Conservation (phyloP, 345 rosid species). For the Viola odorata region DNA sequence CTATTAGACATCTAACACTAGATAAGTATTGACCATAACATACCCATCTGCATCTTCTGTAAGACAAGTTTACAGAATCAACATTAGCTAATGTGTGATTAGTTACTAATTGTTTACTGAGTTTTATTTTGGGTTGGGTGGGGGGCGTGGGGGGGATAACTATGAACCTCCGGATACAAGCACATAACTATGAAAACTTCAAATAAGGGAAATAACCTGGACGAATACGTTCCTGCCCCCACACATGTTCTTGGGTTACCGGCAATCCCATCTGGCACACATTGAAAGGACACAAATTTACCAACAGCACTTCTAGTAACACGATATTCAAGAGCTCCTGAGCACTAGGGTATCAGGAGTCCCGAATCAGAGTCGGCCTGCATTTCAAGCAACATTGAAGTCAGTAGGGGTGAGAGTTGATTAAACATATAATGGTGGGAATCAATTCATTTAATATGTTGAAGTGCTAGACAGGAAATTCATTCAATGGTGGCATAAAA, state of each 20-base stretch:
- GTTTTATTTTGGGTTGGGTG: too few relatives aligned
- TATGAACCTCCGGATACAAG: too few relatives aligned
- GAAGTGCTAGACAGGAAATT: too few relatives aligned
- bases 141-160: too few relatives aligned
- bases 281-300: conserved; percentile 79
- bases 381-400: conserved; percentile 12
- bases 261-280: conserved; percentile 72
- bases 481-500: too few relatives aligned
- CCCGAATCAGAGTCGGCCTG: conserved; percentile 70
- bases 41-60: too few relatives aligned
- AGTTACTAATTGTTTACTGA: too few relatives aligned
- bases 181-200: neutral
- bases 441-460: too few relatives aligned
- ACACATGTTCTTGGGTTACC: conserved; percentile 84
- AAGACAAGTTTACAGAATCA: too few relatives aligned
- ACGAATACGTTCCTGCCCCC: conserved; percentile 79
- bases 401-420: neutral
- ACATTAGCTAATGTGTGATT: too few relatives aligned
- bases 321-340: conserved; percentile 73
- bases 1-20: too few relatives aligned
- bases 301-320: conserved; percentile 77
- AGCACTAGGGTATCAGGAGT: conserved; percentile 50
- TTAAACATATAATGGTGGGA: neutral
- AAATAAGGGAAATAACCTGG: conserved; percentile 50
- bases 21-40: too few relatives aligned